Base-by-base conservation (phyloP, 768 basidiomycete genomes). In the Ramaria rubella region DNA sequence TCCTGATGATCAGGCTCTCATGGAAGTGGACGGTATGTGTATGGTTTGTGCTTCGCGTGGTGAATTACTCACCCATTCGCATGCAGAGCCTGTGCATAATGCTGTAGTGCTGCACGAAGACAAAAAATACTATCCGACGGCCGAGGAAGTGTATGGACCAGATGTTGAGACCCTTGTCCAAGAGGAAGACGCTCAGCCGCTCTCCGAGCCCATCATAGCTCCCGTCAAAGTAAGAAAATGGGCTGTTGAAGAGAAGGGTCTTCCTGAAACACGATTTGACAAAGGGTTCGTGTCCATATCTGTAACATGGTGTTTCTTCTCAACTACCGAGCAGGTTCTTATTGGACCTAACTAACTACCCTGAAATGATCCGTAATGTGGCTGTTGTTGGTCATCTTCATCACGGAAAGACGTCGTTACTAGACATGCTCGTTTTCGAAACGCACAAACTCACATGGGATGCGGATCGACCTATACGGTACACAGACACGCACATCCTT, bases 371-470 rank as follows among this genome's bases (percentile, higher is more conserved):
- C 67, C 84, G 96, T 51, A 98, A 98, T 69, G 89, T 99, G 26
- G 93, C 93, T 51, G 81, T 99, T 17, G 94, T 94, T 15, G 96
- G 96, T 14, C 95, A 98, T 66, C 72, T 99, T 49, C 96, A 99
- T 66, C 96, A 99, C 65, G 96, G 96, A 64, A 99, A 99, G 75
- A 97, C 96, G 0, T 87, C 92, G 1, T 75, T 99, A 48, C 75
- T 99, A 81, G 96, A 99, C 69, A 97, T 97, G 92, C 80, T 99
- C 58, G 85, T 94, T 6, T 88, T 91, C 62, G 94, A 98, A 72
- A 99, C 96, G 0, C 96, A 99, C 71, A 92, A 93, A 70, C 74
- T 99, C 57, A 77, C 83, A 6, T 96, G 94, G 90, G 91, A 97
- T 65, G 84, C 91, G 15, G 95, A 97, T 71, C 78, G 82, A 63